Evolutionary conservation across 352 stramenopile species (phyloP), one percentile per base, ranked within the genome.

Genomic region (Phytophthora multivora): DNA sequence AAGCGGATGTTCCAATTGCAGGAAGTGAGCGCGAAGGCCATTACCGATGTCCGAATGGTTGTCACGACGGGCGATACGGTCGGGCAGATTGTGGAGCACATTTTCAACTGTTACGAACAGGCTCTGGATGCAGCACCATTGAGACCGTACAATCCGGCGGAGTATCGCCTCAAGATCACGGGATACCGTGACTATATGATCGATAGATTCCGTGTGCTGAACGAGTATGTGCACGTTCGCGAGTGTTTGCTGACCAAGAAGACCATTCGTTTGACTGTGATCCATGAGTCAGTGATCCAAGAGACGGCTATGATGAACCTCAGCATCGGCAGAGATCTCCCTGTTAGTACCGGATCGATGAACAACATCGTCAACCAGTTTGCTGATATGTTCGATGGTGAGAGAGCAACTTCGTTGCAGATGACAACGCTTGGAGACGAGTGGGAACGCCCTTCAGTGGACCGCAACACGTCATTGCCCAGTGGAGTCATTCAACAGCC

Each of bases 91-190:
- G 86, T 95, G 23, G 86, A 93, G 77, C 83, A 92, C 51, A 93
- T 95, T 23, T 95, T 95, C 60, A 91, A 93, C 52, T 95, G 83
- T 57, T 95, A 95, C 76, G 86, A 91, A 57, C 80, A 90, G 57
- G 78, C 76, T 15, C 61, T 93, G 4, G 84, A 93, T 66, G 84
- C 86, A 0, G 84, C 85, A 0, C 84, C 86, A 8, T 66, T 95
- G 53, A 71, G 71, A 39, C 81, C 86, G 11, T 95, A 95, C 66
- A 83, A 93, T 42, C 84, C 84, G 6, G 76, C 71, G 28, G 82
- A 96, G 63, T 96, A 93, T 53, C 73, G 89, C 49, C 63, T 96
- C 28, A 96, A 96, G 64, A 87, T 96, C 25, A 96, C 79, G 9
- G 85, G 87, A 19, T 94, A 85, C 54, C 84, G 86, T 18, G 87